phyloP scores from a whole-genome alignment of 768 basidiomycete genomes.

The Dendrothele bispora region DNA sequence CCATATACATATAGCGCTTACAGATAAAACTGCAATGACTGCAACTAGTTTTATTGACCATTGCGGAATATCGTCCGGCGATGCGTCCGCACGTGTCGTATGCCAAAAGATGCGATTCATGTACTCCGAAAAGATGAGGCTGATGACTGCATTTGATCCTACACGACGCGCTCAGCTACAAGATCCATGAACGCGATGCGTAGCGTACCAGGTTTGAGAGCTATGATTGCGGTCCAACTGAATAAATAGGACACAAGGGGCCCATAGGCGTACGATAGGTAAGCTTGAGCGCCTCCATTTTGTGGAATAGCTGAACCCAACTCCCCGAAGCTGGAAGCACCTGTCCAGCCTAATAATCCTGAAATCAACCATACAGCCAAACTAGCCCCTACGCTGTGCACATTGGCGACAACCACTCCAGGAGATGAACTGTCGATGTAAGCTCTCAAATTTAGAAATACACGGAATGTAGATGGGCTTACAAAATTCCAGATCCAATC shows the following conservation, averaged over 20 bases:
- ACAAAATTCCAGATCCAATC: conserved; percentile 97
- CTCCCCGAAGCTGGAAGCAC: conserved; percentile 92
- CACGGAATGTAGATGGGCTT: conserved; percentile 20
- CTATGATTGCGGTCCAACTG: conserved; percentile 92
- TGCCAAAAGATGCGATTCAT: conserved; percentile 87
- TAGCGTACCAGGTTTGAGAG: conserved; percentile 72
- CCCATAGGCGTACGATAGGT: conserved; percentile 87
- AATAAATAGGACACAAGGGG: conserved; percentile 88
- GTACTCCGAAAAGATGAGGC: conserved; percentile 91
- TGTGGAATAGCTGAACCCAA: conserved; percentile 87
- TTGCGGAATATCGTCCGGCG: conserved; percentile 78
- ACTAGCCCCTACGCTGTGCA: conserved; percentile 88
- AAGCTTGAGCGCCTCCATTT: conserved; percentile 73
- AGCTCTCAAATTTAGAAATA: conserved; percentile 6
- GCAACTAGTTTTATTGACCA: conserved; percentile 93
- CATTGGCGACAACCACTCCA: conserved; percentile 87
- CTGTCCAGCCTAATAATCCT: conserved; percentile 91
- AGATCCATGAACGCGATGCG: neutral
- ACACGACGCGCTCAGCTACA: conserved; percentile 8
- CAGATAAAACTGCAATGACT: conserved; percentile 63
- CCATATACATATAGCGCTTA: conserved; percentile 78
- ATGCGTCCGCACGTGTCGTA: conserved; percentile 64
- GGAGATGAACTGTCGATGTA: conserved; percentile 73
- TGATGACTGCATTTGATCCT: conserved; percentile 83
- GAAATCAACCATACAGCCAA: conserved; percentile 81